These are phyloP conservation scores for Lactarius hatsudake DNA, from an alignment of 768 basidiomycete genomes.

Conservation along the genomic window DNA sequence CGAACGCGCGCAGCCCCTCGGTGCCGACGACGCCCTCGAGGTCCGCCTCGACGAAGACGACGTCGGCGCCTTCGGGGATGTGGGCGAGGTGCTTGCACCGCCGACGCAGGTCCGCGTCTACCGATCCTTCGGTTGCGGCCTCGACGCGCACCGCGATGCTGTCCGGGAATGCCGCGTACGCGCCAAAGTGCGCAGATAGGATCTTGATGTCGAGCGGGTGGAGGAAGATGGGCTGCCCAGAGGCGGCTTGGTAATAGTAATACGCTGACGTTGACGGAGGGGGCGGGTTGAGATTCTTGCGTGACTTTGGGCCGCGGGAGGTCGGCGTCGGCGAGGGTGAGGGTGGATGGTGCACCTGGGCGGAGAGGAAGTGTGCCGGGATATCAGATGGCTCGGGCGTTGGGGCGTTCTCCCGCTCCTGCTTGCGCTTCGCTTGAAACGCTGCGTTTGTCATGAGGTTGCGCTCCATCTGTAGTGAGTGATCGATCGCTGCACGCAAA, in stretches of 20 bases:
- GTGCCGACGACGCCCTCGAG: constrained; percentile 71
- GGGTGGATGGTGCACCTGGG: constrained; percentile 24
- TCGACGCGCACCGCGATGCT: constrained; percentile 79
- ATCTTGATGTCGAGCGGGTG: constrained; percentile 96
- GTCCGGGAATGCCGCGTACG: constrained; percentile 82
- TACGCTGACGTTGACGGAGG: constrained; percentile 88
- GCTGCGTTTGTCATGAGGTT: constrained; percentile 47
- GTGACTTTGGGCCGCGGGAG: constrained; percentile 53
- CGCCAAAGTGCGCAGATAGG: constrained; percentile 76
- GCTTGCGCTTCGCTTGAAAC: constrained; percentile 31
- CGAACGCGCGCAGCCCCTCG: constrained; percentile 79
- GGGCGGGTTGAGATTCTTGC: constrained; percentile 81
- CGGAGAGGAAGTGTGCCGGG: constrained; percentile 58
- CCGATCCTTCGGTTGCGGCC: constrained; percentile 66
- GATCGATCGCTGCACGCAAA: constrained; percentile 65
- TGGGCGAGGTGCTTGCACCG: constrained; percentile 95
- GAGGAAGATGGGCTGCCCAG: constrained; percentile 87
- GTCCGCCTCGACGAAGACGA: constrained; percentile 91
- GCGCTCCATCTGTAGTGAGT: constrained; percentile 52
- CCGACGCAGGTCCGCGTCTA: constrained; percentile 91
- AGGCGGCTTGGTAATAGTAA: constrained; percentile 93
- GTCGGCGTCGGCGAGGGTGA: constrained; percentile 28
- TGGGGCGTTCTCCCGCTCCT: constrained; percentile 28
- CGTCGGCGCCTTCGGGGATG: constrained; percentile 87
- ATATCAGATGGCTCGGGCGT: constrained; percentile 37